Percentiles rank a stretch among this genome's conserved stretches.
phyloP scores from a whole-genome alignment of 2,329 filamentous ascomycete species.

The Coniochaeta hoffmannii region DNA sequence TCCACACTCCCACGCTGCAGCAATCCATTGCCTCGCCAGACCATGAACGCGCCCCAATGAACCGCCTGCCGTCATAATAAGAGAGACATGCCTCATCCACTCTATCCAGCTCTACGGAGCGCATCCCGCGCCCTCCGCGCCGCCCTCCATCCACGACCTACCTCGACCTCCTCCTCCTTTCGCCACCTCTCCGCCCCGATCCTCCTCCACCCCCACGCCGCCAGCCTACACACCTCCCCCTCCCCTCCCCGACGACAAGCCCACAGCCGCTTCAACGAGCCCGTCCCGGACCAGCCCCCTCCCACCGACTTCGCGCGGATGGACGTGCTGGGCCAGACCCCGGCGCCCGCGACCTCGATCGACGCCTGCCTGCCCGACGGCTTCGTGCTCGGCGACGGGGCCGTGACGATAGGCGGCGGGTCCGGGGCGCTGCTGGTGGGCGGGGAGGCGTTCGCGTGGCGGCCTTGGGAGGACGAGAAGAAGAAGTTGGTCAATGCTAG shows the following conservation, averaged over 20 bases:
- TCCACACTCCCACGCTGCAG: background rate
- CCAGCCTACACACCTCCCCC: background rate
- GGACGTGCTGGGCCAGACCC: conserved; percentile 70
- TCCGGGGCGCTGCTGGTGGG: conserved; percentile 71
- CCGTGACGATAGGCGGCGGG: conserved; percentile 56
- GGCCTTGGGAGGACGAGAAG: conserved; percentile 60
- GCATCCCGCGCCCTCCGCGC: background rate
- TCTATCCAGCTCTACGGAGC: background rate
- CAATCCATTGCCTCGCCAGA: background rate
- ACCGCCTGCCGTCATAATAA: background rate
- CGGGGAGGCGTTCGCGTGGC: conserved; percentile 85
- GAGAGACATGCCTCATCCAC: background rate
- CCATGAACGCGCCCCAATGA: background rate
- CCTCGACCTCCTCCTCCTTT: background rate
- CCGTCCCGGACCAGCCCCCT: conserved; percentile 23
- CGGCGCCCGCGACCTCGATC: conserved; percentile 72
- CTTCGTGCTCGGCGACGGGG: conserved; percentile 77
- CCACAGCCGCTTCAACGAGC: conserved; percentile 10
- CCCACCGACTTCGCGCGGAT: conserved; percentile 62
- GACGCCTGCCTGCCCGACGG: conserved; percentile 77
- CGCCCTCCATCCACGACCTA: background rate
- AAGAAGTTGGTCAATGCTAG: conserved; percentile 59
- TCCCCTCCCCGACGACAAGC: background rate
- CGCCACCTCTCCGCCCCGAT: background rate
- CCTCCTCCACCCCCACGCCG: background rate